Percentiles rank a stretch among this genome's conserved stretches.
phyloP scores from a whole-genome alignment of 768 basidiomycete species.

The Naganishia onofrii region DNA sequence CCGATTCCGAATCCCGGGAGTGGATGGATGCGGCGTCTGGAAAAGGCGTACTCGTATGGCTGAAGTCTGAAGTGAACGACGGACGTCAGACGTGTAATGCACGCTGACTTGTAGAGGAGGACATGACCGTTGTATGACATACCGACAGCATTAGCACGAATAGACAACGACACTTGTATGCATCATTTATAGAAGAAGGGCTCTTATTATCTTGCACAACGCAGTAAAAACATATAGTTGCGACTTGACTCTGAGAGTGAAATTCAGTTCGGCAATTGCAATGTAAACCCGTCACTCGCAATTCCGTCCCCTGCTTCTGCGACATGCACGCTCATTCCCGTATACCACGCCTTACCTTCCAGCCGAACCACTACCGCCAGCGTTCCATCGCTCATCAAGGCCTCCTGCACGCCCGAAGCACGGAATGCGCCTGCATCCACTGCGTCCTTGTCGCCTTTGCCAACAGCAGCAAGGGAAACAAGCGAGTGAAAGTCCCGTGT shows the following conservation, averaged over 20 bases:
- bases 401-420: background rate
- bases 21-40: slow-evolving; percentile 19
- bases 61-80: background rate
- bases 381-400: background rate
- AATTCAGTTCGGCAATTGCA: background rate
- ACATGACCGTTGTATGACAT: background rate
- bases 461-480: background rate
- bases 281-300: background rate
- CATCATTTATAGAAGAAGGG: background rate
- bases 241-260: too few species aligned
- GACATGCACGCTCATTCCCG: background rate
- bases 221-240: background rate
- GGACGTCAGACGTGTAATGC: background rate
- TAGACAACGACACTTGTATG: background rate
- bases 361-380: background rate
- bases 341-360: slow-evolving; percentile 3
- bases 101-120: background rate
- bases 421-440: background rate
- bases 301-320: background rate
- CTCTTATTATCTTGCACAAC: background rate
- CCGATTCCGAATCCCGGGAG: slow-evolving; percentile 16
- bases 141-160: background rate
- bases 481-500: background rate
- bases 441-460: background rate
- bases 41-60: slow-evolving; percentile 25